A percentile compares a stretch with the other conserved stretches of the same genome.
Conservation (phyloP, 2,329 filamentous ascomycete genomes). For the Pseudogymnoascus sp. region DNA sequence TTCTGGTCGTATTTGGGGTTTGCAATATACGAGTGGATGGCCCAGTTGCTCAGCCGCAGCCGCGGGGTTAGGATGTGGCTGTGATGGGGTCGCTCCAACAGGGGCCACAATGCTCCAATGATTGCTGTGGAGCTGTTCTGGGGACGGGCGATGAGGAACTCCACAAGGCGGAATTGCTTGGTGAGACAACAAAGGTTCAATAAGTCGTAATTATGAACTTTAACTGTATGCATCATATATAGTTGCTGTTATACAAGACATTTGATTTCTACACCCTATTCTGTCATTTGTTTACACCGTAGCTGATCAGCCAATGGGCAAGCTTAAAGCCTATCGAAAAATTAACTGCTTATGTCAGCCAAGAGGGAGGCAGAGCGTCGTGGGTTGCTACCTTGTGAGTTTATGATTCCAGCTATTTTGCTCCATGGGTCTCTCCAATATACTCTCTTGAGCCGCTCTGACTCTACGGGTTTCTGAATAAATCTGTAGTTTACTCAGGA, state of each 20-base stretch:
- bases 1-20: neutral
- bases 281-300: slow-evolving; percentile 5
- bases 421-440: neutral
- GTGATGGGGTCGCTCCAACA: slow-evolving; percentile 1
- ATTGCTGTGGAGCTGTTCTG: neutral
- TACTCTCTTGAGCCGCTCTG: neutral
- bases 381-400: neutral
- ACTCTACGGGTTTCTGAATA: neutral
- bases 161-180: slow-evolving; percentile 3
- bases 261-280: neutral
- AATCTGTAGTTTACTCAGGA: neutral
- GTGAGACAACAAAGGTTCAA: neutral
- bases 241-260: neutral
- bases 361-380: neutral
- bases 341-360: neutral
- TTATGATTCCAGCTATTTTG: neutral
- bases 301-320: neutral
- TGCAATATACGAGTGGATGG: neutral
- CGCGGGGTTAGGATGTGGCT: slow-evolving; percentile 9
- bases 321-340: neutral
- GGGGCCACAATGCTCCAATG: neutral
- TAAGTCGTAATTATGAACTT: neutral
- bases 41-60: slow-evolving; percentile 6
- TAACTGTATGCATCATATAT: neutral
- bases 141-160: neutral